Base-by-base conservation (phyloP, 2,329 filamentous ascomycete species). In the Aspergillus carbonarius region DNA sequence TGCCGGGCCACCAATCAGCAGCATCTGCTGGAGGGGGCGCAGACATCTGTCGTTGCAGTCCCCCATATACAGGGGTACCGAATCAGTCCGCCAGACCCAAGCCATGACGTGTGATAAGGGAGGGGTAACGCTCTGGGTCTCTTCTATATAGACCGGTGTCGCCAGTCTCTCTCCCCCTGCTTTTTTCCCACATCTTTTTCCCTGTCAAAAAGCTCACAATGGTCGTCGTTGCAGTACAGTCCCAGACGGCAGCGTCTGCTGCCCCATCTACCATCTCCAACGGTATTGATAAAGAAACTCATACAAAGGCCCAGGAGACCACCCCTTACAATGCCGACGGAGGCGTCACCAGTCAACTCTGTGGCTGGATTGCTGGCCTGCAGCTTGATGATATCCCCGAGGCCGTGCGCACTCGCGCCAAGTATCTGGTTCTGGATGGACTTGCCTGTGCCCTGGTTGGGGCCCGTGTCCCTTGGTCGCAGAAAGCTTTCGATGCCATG, bases 341-440 rank as follows among this genome's bases (percentile, higher is more conserved):
- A n/a, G 44, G 44, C 27, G 53, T 55, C n/a, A 55, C 53, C 18
- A 34, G 27, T 27, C 17, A 59, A 17, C 53, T 62, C 4, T 62
- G 57, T 32, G 46, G 23, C 12, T 62, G 62, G 60, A 51, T 63
- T 34, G 34, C 54, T 13, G 12, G 18, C 10, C 51, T 58, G 1
- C 54, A 50, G 1, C 47, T 62, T 10, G 44, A 61, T 17, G 66
- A 73, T 39, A 68, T 79, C 49, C 78, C 76, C 1, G 58, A 63
- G 10, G 52, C 67, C 2, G 61, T 78, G 15, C 59, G 64, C 15
- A 69, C 61, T 5, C 67, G 77, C 1, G 73, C 73, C 7, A 80
- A 81, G 54, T 73, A 80, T 60, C 65, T 79, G 6, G 71, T 81
- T 13, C 68, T 81, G 3, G 78, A 81, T 61, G 78, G 78, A 15